phyloP scores from a whole-genome alignment of 192 early-diverging fungal genomes.

The Coemansia sp. region DNA sequence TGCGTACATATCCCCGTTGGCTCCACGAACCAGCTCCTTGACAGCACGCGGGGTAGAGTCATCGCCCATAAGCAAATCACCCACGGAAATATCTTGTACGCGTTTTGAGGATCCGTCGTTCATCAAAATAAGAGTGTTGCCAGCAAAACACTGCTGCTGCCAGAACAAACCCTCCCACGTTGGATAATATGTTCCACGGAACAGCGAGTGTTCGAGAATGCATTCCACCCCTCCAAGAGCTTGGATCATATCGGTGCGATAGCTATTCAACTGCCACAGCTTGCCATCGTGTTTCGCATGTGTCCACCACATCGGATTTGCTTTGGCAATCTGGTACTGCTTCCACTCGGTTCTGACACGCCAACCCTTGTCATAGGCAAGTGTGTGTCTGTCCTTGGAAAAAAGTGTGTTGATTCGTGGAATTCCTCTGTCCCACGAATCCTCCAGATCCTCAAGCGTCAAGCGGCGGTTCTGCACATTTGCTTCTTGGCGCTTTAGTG shows the following conservation, averaged over 20 bases:
- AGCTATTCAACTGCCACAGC: conserved; percentile 94
- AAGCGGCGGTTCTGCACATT: conserved; percentile 94
- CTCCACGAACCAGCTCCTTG: conserved; percentile 32
- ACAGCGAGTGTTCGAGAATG: conserved; percentile 97
- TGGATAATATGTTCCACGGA: conserved; percentile 97
- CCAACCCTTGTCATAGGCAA: conserved; percentile 99
- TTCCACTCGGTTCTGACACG: conserved; percentile 95
- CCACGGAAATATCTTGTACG: conserved; percentile 48
- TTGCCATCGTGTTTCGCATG: conserved; percentile 80
- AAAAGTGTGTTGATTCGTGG: conserved; percentile 98
- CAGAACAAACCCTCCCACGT: conserved; percentile 99
- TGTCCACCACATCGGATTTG: conserved; percentile 98
- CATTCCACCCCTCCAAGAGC: conserved; percentile 98
- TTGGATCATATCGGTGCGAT: conserved; percentile 99
- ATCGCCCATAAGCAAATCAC: conserved; percentile 58
- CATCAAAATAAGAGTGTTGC: conserved; percentile 58
- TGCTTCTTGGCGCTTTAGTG: conserved; percentile 95
- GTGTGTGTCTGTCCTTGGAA: conserved; percentile 97
- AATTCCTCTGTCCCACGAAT: conserved; percentile 98
- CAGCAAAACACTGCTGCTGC: conserved; percentile 71
- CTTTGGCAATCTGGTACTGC: conserved; percentile 94
- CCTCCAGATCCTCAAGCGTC: conserved; percentile 98
- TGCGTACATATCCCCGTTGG: conserved; percentile 29
- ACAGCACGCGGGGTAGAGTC: conserved; percentile 54
- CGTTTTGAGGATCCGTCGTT: conserved; percentile 39